Evolutionary conservation across 305 asterid genomes (phyloP).

Genomic region (Lippia alba): DNA sequence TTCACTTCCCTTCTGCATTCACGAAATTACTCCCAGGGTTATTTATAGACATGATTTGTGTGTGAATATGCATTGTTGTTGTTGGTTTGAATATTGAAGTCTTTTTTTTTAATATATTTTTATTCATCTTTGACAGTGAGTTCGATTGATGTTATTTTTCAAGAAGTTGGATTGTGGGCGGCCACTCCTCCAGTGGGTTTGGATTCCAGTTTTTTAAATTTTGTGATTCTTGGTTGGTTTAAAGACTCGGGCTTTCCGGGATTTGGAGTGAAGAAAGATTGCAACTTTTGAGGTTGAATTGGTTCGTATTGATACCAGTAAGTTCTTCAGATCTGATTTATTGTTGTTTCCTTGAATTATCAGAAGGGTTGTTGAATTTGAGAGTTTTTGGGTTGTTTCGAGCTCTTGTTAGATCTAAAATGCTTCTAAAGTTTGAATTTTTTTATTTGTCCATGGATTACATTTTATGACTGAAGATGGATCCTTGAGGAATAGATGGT

Average conservation of each 20-base stretch:
- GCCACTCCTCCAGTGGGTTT: constrained; percentile 31
- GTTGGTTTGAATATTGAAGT: constrained; percentile 20
- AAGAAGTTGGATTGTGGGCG: constrained; percentile 28
- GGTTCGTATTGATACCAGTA: constrained; percentile 44
- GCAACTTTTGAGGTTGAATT: constrained; percentile 35
- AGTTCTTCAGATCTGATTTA: constrained; percentile 68
- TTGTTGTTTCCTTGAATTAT: constrained; percentile 34
- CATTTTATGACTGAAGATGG: constrained; percentile 24
- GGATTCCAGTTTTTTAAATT: constrained; percentile 14
- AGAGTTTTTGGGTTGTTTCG: constrained; percentile 15
- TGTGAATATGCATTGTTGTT: constrained; percentile 5
- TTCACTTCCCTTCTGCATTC: constrained; percentile 25
- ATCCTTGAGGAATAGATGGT: constrained; percentile 22
- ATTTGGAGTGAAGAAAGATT: constrained; percentile 36
- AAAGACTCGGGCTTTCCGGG: constrained; percentile 30
- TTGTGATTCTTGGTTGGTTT: constrained; percentile 21
- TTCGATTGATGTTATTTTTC: constrained; percentile 12
- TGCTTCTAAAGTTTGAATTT: constrained; percentile 31
- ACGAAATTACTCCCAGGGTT: constrained; percentile 29
- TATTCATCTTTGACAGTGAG: constrained; percentile 38
- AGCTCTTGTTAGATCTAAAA: constrained; percentile 47
- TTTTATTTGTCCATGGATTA: constrained; percentile 11
- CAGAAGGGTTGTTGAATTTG: background rate
- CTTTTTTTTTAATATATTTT: background rate
- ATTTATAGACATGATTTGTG: constrained; percentile 23